These are phyloP conservation scores for Postia placenta DNA, from an alignment of 768 basidiomycete genomes.

Conservation along the genomic window DNA sequence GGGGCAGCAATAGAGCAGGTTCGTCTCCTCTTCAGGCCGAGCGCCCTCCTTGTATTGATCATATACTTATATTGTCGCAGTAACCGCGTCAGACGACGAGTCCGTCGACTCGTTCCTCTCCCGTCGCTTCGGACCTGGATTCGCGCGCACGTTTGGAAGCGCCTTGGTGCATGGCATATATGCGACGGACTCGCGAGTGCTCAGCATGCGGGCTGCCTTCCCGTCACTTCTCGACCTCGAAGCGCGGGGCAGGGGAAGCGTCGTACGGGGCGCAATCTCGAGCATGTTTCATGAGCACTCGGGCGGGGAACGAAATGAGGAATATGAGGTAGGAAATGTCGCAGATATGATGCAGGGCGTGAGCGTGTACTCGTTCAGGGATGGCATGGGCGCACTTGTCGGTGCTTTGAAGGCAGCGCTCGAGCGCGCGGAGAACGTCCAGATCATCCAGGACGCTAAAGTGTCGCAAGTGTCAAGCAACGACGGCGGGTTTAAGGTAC, in stretches of 20 bases:
- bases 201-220: conserved; percentile 77
- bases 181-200: conserved; percentile 69
- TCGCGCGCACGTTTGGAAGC: conserved; percentile 69
- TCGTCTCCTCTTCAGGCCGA: background rate
- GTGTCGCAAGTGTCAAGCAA: conserved; percentile 18
- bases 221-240: conserved; percentile 68
- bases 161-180: conserved; percentile 92
- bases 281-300: background rate
- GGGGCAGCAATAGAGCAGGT: conserved; percentile 1
- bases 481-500: conserved; percentile 23
- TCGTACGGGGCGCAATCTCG: conserved; percentile 53
- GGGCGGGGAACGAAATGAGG: conserved; percentile 11
- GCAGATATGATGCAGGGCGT: conserved; percentile 43
- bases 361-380: conserved; percentile 76
- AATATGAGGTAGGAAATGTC: conserved; percentile 46
- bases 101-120: conserved; percentile 73
- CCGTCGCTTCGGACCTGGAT: conserved; percentile 62
- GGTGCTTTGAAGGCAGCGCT: conserved; percentile 47
- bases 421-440: conserved; percentile 46
- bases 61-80: background rate
- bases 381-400: conserved; percentile 69
- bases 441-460: conserved; percentile 40
- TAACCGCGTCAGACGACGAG: conserved; percentile 48
- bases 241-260: conserved; percentile 59
- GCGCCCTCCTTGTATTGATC: background rate